phyloP scores from a whole-genome alignment of 208 protist genomes.

The Trypanosomatidae sp. region DNA sequence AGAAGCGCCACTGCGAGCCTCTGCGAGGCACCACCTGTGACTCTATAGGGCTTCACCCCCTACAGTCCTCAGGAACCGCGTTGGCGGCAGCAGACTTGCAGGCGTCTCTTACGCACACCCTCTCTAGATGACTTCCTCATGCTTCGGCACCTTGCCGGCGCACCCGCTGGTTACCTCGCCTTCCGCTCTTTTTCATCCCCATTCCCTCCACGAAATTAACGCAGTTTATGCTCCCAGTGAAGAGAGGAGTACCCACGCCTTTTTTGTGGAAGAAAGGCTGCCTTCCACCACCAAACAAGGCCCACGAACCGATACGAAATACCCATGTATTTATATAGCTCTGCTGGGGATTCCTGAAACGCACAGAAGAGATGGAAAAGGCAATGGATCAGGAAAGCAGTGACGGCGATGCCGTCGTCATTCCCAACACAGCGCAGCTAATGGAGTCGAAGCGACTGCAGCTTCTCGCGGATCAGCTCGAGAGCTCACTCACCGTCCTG shows the following conservation, averaged over 20 bases:
- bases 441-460: constrained; percentile 51
- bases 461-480: constrained; percentile 48
- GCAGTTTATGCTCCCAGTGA: background rate
- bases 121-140: background rate
- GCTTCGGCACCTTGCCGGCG: background rate
- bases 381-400: background rate
- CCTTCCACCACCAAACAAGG: background rate
- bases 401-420: constrained; percentile 6
- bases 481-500: constrained; percentile 54
- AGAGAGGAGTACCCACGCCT: background rate
- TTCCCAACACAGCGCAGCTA: constrained; percentile 42
- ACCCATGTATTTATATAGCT: background rate
- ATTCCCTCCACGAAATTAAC: background rate
- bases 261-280: background rate
- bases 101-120: background rate
- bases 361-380: background rate
- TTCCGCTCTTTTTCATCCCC: background rate
- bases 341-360: background rate
- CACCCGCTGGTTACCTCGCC: background rate
- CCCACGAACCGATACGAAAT: background rate
- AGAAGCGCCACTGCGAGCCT: background rate
- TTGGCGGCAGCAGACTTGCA: background rate
- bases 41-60: background rate
- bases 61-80: background rate
- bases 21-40: background rate